These are phyloP conservation scores for Theileria sp. DNA, from an alignment of 169 alveolate genomes.

Conservation along the genomic window DNA sequence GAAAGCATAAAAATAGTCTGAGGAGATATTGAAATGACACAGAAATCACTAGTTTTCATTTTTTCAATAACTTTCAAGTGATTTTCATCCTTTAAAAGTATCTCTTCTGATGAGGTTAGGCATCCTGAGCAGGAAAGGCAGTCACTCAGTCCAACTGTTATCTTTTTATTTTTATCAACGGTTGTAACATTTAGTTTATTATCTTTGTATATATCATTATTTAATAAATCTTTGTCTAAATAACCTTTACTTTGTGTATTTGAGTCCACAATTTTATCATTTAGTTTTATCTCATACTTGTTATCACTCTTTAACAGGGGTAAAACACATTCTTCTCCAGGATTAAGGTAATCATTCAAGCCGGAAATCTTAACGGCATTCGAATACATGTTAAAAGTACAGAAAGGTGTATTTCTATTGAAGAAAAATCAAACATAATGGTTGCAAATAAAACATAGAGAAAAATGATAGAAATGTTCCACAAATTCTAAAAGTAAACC, in stretches of 20 bases:
- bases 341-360: constrained; percentile 82
- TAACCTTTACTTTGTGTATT: background rate
- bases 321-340: constrained; percentile 83
- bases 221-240: constrained; percentile 32
- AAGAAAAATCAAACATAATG: background rate
- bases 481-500: background rate
- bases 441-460: background rate
- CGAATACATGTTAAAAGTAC: constrained; percentile 33
- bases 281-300: constrained; percentile 41
- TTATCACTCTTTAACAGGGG: constrained; percentile 64
- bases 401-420: background rate
- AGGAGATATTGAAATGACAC: constrained; percentile 82
- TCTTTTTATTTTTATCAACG: constrained; percentile 30
- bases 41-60: constrained; percentile 52
- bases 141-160: constrained; percentile 85
- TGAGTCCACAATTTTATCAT: background rate
- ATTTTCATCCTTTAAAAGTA: constrained; percentile 80
- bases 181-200: constrained; percentile 23
- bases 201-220: constrained; percentile 1
- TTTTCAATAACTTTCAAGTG: constrained; percentile 72
- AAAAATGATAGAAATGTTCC: background rate
- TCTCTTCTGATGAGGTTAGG: constrained; percentile 88
- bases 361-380: constrained; percentile 78
- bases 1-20: constrained; percentile 82
- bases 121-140: constrained; percentile 93